These are phyloP conservation scores for Penicillium maclennaniae DNA, from an alignment of 495 filamentous ascomycete genomes.

Conservation along the genomic window DNA sequence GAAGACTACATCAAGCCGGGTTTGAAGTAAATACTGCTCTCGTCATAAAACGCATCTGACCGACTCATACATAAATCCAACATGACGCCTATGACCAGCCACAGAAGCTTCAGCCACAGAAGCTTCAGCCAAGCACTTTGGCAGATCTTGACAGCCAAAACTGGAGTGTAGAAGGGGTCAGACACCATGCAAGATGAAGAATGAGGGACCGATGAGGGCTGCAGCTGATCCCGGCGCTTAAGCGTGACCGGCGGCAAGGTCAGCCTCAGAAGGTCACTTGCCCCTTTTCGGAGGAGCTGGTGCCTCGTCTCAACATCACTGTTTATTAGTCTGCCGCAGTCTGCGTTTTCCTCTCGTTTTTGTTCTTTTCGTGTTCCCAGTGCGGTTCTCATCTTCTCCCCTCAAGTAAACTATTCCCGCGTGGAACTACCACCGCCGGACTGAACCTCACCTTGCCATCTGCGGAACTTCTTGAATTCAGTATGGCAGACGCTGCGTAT, in stretches of 20 bases:
- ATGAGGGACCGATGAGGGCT: slow-evolving; percentile 4
- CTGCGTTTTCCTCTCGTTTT: background rate
- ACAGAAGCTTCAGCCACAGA: slow-evolving; percentile 14
- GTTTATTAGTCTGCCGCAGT: background rate
- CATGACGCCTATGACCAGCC: slow-evolving; percentile 5
- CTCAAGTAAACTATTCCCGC: background rate
- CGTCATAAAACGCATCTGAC: slow-evolving; percentile 12
- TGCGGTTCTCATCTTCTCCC: background rate
- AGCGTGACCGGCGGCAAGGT: slow-evolving; percentile 23
- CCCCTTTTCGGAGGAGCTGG: slow-evolving; percentile 5
- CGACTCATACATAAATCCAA: background rate
- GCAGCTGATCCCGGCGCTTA: slow-evolving; percentile 28
- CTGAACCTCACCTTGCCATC: background rate
- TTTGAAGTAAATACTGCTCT: background rate
- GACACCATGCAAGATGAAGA: slow-evolving; percentile 1
- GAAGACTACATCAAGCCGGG: background rate
- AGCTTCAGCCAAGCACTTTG: slow-evolving; percentile 11
- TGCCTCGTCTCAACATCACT: background rate
- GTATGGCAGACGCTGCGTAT: slow-evolving; percentile 14
- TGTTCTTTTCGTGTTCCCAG: background rate
- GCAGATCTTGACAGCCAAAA: background rate
- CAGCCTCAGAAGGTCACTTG: slow-evolving; percentile 19
- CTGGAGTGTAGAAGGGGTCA: background rate
- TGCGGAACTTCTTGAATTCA: background rate
- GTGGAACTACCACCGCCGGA: background rate